Evolutionary conservation across 2,329 filamentous ascomycete species (phyloP).

Genomic region (Penicillium expansum): DNA sequence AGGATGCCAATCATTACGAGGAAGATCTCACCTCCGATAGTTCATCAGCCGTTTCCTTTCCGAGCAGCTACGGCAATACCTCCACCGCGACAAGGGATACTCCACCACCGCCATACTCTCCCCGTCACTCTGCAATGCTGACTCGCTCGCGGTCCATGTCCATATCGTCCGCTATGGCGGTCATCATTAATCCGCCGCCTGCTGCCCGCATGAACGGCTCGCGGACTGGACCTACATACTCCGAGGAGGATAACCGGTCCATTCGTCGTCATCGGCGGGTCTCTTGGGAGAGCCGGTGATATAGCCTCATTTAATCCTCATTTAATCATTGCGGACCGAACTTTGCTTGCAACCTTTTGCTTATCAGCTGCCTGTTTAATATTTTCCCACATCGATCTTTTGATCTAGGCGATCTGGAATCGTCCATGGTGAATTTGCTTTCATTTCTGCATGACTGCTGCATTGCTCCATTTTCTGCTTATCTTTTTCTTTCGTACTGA

Average conservation of each 20-base stretch:
- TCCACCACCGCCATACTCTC: slow-evolving; percentile 43
- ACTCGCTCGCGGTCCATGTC: slow-evolving; percentile 35
- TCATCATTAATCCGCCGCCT: slow-evolving; percentile 24
- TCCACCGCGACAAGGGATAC: slow-evolving; percentile 45
- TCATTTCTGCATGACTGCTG: neutral
- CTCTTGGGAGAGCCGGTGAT: slow-evolving; percentile 32
- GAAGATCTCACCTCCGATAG: slow-evolving; percentile 38
- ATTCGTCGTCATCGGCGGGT: slow-evolving; percentile 23
- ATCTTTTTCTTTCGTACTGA: neutral
- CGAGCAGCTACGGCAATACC: slow-evolving; percentile 46
- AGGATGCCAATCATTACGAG: slow-evolving; percentile 29
- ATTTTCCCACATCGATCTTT: neutral
- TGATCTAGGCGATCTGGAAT: slow-evolving; percentile 12
- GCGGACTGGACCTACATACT: slow-evolving; percentile 28
- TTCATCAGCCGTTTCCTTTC: slow-evolving; percentile 43
- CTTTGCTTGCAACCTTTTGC: neutral
- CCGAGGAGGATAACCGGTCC: slow-evolving; percentile 21
- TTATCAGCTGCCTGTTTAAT: neutral
- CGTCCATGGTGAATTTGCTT: neutral
- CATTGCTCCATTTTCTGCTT: neutral
- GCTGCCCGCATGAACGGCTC: slow-evolving; percentile 29
- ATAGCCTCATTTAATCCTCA: no score
- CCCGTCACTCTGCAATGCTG: slow-evolving; percentile 28
- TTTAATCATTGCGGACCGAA: neutral
- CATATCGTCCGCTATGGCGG: slow-evolving; percentile 28